These are phyloP conservation scores for Lentinula detonsa DNA, from an alignment of 768 basidiomycete genomes.

Conservation along the genomic window DNA sequence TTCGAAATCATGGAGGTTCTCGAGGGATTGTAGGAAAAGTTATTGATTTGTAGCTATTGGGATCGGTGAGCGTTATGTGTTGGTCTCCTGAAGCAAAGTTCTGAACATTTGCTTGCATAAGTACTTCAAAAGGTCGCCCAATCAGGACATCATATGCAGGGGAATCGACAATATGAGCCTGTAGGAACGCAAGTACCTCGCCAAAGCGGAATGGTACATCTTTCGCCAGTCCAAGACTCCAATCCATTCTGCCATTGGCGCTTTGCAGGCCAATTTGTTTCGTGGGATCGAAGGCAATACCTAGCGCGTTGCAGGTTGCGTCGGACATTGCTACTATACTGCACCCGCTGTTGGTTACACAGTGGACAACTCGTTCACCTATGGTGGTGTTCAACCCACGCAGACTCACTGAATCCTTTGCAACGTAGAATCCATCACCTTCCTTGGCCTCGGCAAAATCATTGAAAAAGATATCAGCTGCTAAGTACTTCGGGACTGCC, in stretches of 20 bases:
- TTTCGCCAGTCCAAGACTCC: constrained; percentile 5
- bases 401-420: neutral
- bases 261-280: neutral
- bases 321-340: neutral
- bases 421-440: neutral
- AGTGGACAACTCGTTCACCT: neutral
- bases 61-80: constrained; percentile 3
- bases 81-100: neutral
- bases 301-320: neutral
- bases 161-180: constrained; percentile 8
- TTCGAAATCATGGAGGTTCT: neutral
- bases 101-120: neutral
- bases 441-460: neutral
- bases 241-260: neutral
- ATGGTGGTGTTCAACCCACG: neutral
- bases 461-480: neutral
- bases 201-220: constrained; percentile 9
- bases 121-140: constrained; percentile 7
- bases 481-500: neutral
- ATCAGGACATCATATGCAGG: constrained; percentile 10
- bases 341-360: neutral
- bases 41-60: neutral
- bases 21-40: constrained; percentile 4
- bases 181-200: constrained; percentile 1
- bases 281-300: neutral